Evolutionary conservation across 2,329 filamentous ascomycete species (phyloP).

Genomic region (Aplosporella prunicola): DNA sequence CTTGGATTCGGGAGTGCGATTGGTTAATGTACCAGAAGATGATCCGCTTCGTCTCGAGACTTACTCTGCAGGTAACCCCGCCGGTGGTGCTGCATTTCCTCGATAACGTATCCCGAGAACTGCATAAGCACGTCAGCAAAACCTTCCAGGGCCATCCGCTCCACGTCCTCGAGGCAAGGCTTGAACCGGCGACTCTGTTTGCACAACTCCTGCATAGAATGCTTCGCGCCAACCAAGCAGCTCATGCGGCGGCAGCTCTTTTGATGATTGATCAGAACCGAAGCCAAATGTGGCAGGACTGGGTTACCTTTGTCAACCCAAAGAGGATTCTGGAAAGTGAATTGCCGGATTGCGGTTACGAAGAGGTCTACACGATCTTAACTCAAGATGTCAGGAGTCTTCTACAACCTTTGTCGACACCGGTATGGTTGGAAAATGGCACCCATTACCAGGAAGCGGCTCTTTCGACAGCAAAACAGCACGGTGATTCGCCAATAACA

Average conservation of each 20-base stretch:
- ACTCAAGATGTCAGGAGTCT: conserved; percentile 57
- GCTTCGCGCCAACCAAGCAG: conserved; percentile 83
- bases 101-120: conserved; percentile 70
- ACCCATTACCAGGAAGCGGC: conserved; percentile 32
- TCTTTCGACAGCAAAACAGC: conserved; percentile 6
- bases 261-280: conserved; percentile 80
- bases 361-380: conserved; percentile 47
- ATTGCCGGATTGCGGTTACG: conserved; percentile 44
- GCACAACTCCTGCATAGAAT: conserved; percentile 77
- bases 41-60: conserved; percentile 80
- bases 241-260: conserved; percentile 89
- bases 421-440: conserved; percentile 53
- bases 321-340: conserved; percentile 49
- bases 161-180: conserved; percentile 79
- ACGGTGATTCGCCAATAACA: conserved; percentile 9
- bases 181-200: conserved; percentile 82
- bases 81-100: conserved; percentile 80
- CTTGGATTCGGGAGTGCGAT: conserved; percentile 94
- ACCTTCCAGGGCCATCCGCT: conserved; percentile 73
- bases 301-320: conserved; percentile 55
- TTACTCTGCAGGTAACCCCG: conserved; percentile 85
- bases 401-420: conserved; percentile 57
- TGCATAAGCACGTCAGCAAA: conserved; percentile 70
- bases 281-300: conserved; percentile 92
- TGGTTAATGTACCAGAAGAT: conserved; percentile 95